Percentiles rank a stretch among this genome's conserved stretches.
phyloP scores from a whole-genome alignment of 192 early-diverging fungal genomes.

The Backusella sp. region DNA sequence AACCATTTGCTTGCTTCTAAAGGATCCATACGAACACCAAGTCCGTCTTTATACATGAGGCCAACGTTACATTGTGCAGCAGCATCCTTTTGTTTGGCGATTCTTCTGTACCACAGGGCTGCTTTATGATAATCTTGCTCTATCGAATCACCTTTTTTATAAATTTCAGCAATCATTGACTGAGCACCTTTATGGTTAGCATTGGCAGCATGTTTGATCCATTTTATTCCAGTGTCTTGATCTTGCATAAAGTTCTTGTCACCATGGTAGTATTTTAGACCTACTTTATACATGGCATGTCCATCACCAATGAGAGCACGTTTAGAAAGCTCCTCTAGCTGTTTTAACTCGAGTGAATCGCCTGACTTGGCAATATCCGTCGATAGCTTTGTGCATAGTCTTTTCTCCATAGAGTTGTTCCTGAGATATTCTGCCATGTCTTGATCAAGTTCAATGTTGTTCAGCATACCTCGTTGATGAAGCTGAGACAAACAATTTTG shows the following conservation, averaged over 20 bases:
- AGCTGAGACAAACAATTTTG: not conserved
- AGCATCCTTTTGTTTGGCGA: not conserved
- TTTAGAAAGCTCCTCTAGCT: not conserved
- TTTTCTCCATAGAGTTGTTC: not conserved
- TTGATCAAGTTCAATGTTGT: not conserved
- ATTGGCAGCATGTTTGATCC: not conserved
- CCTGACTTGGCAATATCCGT: not conserved
- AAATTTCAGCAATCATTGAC: not conserved
- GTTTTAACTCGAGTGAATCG: not conserved
- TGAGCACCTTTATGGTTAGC: not conserved
- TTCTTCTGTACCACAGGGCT: not conserved
- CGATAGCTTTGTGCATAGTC: too few relatives aligned
- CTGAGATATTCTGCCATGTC: not conserved
- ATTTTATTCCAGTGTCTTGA: not conserved
- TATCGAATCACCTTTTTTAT: not conserved
- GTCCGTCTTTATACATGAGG: too few relatives aligned
- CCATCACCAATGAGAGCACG: not conserved
- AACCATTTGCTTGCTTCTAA: too few relatives aligned
- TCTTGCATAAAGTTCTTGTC: not conserved
- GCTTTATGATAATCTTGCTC: too few relatives aligned
- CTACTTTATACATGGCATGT: not conserved
- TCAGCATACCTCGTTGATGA: too few relatives aligned
- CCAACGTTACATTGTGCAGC: not conserved
- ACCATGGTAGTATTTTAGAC: not conserved
- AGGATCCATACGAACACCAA: too few relatives aligned